phyloP scores from a whole-genome alignment of 2,329 filamentous ascomycete genomes.

The Talaromyces sp. region DNA sequence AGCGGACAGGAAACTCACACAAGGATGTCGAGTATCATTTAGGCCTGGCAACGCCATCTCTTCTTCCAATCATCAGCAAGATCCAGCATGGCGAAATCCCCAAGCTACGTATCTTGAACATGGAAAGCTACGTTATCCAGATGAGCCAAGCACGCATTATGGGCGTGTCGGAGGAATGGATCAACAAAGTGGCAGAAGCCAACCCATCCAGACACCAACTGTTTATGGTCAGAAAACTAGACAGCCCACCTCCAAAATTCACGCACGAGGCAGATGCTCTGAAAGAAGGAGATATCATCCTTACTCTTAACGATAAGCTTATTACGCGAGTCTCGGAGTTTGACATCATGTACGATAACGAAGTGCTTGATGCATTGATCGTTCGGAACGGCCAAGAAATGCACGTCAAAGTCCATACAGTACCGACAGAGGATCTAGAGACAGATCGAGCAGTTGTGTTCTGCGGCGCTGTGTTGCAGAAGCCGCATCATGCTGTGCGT shows the following conservation, averaged over 20 bases:
- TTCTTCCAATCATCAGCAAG: slow-evolving; percentile 82
- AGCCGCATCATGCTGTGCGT: slow-evolving; percentile 90
- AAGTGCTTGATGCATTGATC: slow-evolving; percentile 76
- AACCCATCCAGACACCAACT: slow-evolving; percentile 93
- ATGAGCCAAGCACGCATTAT: slow-evolving; percentile 97
- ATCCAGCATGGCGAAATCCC: slow-evolving; percentile 77
- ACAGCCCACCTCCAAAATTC: slow-evolving; percentile 53
- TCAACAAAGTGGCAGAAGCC: slow-evolving; percentile 78
- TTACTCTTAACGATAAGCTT: slow-evolving; percentile 85
- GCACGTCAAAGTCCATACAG: slow-evolving; percentile 72
- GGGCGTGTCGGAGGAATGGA: slow-evolving; percentile 95
- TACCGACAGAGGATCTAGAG: slow-evolving; percentile 84
- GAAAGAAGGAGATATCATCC: slow-evolving; percentile 84
- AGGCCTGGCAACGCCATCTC: slow-evolving; percentile 79
- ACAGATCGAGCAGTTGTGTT: slow-evolving; percentile 90
- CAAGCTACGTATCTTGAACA: slow-evolving; percentile 81
- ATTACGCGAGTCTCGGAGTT: slow-evolving; percentile 91
- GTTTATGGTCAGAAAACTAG: slow-evolving; percentile 95
- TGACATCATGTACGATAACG: slow-evolving; percentile 92
- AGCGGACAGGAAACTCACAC: slow-evolving; percentile 71
- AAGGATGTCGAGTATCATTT: slow-evolving; percentile 97
- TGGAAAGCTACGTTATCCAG: slow-evolving; percentile 90
- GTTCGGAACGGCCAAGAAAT: slow-evolving; percentile 81
- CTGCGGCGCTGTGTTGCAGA: slow-evolving; percentile 89
- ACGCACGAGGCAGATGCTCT: slow-evolving; percentile 56